These are phyloP conservation scores for Pelargonium cotyledonis DNA, from an alignment of 441 rosid genomes.

Conservation along the genomic window DNA sequence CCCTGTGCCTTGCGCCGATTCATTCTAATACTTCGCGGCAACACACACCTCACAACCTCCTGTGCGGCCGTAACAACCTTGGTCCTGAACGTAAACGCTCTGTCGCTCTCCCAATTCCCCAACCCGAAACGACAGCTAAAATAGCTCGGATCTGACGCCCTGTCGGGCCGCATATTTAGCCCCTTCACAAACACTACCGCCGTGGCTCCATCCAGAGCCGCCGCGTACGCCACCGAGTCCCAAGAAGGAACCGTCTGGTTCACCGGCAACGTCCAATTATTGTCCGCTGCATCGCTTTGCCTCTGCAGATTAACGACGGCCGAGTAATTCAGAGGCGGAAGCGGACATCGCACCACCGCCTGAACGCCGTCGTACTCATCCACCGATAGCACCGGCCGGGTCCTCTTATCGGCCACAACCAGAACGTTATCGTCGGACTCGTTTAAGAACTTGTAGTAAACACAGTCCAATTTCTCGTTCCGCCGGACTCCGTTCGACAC, in stretches of 20 bases:
- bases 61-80: conserved; percentile 73
- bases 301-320: conserved; percentile 49
- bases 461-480: conserved; percentile 44
- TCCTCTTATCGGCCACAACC: conserved; percentile 13
- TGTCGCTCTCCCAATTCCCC: conserved; percentile 20
- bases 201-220: conserved; percentile 55
- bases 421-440: conserved; percentile 17
- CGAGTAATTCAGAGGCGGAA: conserved; percentile 52
- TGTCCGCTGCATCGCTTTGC: conserved; percentile 30
- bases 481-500: conserved; percentile 30
- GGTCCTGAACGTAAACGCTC: conserved; percentile 38
- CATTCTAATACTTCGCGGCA: conserved; percentile 50
- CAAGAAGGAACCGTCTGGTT: conserved; percentile 44
- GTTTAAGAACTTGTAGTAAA: conserved; percentile 31
- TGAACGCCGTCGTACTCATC: conserved; percentile 42
- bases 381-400: conserved; percentile 37
- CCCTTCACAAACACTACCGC: conserved; percentile 80
- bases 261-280: conserved; percentile 18
- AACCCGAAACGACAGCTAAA: conserved; percentile 69
- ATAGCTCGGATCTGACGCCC: conserved; percentile 48
- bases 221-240: conserved; percentile 67
- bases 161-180: conserved; percentile 74
- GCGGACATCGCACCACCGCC: conserved; percentile 66
- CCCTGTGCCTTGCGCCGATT: conserved; percentile 46
- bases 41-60: conserved; percentile 75